Conservation (phyloP, 1,284 basidiomycete species). For the Filobasidium uniguttulatum region DNA sequence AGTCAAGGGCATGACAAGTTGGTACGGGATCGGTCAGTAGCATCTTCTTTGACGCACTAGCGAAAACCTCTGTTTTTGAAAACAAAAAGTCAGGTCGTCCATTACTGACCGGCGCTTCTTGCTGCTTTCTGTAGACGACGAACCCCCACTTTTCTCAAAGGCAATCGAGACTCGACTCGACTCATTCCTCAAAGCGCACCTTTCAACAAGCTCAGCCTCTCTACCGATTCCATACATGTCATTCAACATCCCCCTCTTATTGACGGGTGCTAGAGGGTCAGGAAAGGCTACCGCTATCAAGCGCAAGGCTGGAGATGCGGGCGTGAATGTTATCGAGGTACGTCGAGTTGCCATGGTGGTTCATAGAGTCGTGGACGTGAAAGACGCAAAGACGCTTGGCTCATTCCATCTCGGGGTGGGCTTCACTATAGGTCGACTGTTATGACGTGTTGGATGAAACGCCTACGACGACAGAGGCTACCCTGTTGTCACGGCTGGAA, state of each 20-base stretch:
- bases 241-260: constrained; percentile 29
- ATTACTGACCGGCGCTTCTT: background rate
- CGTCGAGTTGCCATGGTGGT: constrained; percentile 14
- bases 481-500: constrained; percentile 61
- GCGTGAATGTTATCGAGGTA: constrained; percentile 65
- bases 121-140: background rate
- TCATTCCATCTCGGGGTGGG: background rate
- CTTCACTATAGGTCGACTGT: constrained; percentile 54
- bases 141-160: background rate
- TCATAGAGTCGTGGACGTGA: too few relatives aligned
- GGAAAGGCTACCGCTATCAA: constrained; percentile 40
- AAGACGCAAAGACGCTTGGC: background rate
- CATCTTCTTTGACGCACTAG: too few relatives aligned
- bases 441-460: constrained; percentile 73
- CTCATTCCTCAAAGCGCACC: background rate
- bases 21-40: constrained; percentile 38
- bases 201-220: background rate
- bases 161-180: background rate
- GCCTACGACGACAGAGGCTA: constrained; percentile 62
- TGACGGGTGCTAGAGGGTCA: constrained; percentile 41
- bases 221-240: too few relatives aligned
- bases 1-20: constrained; percentile 48
- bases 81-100: too few relatives aligned
- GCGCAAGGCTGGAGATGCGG: constrained; percentile 23
- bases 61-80: too few relatives aligned